Percentiles rank a stretch among this genome's conserved stretches.
These are phyloP conservation scores for Ambrosia hybrid DNA, from an alignment of 140 eudicot genomes.

Conservation along the genomic window DNA sequence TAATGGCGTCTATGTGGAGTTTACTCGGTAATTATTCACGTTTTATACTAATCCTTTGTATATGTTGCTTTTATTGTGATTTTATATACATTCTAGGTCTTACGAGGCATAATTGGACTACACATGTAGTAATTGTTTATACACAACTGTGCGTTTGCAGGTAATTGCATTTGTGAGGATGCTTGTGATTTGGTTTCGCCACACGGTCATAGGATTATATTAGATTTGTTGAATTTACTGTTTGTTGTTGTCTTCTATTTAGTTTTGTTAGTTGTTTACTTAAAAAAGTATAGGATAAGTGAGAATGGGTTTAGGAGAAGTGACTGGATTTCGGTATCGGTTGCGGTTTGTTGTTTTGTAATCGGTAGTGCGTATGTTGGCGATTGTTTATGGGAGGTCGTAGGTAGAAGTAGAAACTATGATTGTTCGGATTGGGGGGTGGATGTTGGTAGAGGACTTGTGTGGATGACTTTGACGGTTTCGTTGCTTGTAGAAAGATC, in stretches of 20 bases:
- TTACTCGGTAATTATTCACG: slow-evolving; percentile 15
- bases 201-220: no score
- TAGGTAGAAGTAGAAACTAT: slow-evolving; percentile 14
- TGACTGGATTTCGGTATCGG: no score
- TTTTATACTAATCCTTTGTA: neutral
- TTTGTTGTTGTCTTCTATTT: no score
- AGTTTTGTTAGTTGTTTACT: no score
- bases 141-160: neutral
- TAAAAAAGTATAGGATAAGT: no score
- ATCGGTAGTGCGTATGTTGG: neutral
- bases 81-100: no score
- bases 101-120: no score
- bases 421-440: slow-evolving; percentile 33
- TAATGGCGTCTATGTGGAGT: slow-evolving; percentile 24
- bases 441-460: slow-evolving; percentile 27
- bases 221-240: neutral
- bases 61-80: no score
- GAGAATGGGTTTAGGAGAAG: no score
- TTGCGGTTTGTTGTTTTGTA: no score
- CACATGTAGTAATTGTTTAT: neutral
- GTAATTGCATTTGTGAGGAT: no score
- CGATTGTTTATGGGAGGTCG: slow-evolving; percentile 29
- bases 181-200: no score
- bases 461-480: slow-evolving; percentile 45
- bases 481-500: slow-evolving; percentile 44